Evolutionary conservation across 2,329 filamentous ascomycete genomes (phyloP), one percentile per base, ranked within the genome.

Genomic region (Huntiella abstrusa): DNA sequence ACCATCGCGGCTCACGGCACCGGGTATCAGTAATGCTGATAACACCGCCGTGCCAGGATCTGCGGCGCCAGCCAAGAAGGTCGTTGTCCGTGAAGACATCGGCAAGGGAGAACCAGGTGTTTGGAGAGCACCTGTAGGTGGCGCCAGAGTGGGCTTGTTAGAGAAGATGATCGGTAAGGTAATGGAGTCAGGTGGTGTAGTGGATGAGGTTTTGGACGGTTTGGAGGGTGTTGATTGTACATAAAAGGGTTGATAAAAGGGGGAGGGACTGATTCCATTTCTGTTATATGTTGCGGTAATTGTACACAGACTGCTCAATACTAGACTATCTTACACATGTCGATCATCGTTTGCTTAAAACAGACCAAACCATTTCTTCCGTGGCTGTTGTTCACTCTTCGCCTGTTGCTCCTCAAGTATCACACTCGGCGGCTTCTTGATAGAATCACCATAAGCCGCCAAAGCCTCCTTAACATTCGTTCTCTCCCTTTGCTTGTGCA

Each of bases 91-190:
- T 58, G 64, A 13, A 48, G 51, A 39, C 50, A 57, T 50, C 51
- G 53, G 28, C 51, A 49, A 33, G 59, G 60, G 11, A 69, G 77
- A 50, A 73, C 74, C 37, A 49, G 80, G 83, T 2, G 83, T 94
- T 22, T 95, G 88, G 88, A 82, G 75, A 55, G 81, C 87, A 35
- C 82, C 83, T 32, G 63, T 86, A 32, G 88, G 88, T 35, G 88
- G 88, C 2, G 76, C 88, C 34, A 86, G 83, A 65, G 74, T 85
- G 55, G 67, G 64, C 4, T 66, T 91, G 13, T 64, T 96, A 53
- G 72, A 77, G 44, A 69, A 71, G 45, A 83, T 95, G 63, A 75
- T 92, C 50, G 75, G 80, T 58, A 75, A 79, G 58, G 82, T 86
- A 32, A 60, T 93, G 49, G 75, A 82, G 57, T 81, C 81, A 0